Percentiles rank a stretch among this genome's conserved stretches.
These are phyloP conservation scores for Cyphellophora attinorum DNA, from an alignment of 2,329 filamentous ascomycete species.

Conservation along the genomic window DNA sequence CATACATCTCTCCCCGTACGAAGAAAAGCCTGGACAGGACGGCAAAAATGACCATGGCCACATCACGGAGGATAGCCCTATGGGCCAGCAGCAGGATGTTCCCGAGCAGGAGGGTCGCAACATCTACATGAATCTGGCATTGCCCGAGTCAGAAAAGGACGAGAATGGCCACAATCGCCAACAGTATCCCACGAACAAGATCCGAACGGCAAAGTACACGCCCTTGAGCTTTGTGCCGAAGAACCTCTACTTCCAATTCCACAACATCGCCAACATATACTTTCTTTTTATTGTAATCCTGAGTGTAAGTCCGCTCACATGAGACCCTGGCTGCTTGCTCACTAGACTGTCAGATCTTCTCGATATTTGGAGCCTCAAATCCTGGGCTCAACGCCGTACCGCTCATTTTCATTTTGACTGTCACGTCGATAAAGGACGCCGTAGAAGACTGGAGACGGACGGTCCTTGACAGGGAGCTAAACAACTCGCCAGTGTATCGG, in stretches of 20 bases:
- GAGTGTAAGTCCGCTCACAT: constrained; percentile 54
- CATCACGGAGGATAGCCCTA: constrained; percentile 12
- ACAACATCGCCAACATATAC: constrained; percentile 97
- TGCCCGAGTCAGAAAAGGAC: constrained; percentile 66
- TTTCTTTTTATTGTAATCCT: constrained; percentile 95
- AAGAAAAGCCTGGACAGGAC: constrained; percentile 29
- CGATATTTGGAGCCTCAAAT: constrained; percentile 87
- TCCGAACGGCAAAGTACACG: constrained; percentile 95
- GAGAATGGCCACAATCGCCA: constrained; percentile 66
- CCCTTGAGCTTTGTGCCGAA: constrained; percentile 91
- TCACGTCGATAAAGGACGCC: constrained; percentile 89
- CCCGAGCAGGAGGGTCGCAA: constrained; percentile 39
- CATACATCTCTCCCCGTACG: constrained; percentile 49
- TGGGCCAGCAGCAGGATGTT: constrained; percentile 19
- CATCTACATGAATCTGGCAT: constrained; percentile 77
- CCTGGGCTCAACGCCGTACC: constrained; percentile 84
- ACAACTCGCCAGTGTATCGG: constrained; percentile 90
- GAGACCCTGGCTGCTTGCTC: constrained; percentile 1
- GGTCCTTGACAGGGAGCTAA: constrained; percentile 81
- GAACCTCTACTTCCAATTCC: constrained; percentile 95
- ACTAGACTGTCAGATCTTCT: constrained; percentile 61
- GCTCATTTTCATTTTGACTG: constrained; percentile 78
- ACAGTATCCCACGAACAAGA: constrained; percentile 83
- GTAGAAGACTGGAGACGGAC: constrained; percentile 93
- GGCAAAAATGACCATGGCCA: constrained; percentile 23